Evolutionary conservation across 2,329 filamentous ascomycete species (phyloP), one percentile per base, ranked within the genome.

Genomic region (Tolypocladium capitatum): DNA sequence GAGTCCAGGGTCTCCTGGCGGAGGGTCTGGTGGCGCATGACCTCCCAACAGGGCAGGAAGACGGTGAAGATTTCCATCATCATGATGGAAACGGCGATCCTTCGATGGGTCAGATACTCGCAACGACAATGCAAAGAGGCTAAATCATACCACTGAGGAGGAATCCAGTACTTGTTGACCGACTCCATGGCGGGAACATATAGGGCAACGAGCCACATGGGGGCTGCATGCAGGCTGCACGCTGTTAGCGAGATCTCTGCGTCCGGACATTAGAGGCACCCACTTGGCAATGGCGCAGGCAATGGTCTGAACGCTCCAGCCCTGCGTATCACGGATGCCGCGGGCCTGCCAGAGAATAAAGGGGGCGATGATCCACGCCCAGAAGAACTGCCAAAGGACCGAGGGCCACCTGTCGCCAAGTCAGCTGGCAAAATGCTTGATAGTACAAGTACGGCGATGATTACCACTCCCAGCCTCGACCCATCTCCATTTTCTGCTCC

Each of bases 281-380:
- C 50, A 71, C 68, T 63, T 66, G 32, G 69, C 64, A 47, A 72
- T 52, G 43, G 66, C 66, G 55, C 70, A 74, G 11, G 60, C 63
- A 35, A 78, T 74, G 13, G 79, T 84, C 58, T 83, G 80, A 2
- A 74, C 56, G 8, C 79, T 70, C 81, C 81, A 84, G 45, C 79
- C 75, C 52, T 81, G 75, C 2, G 78, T 79, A 54, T 84, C 81
- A 30, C 69, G 68, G 51, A 84, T 80, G n/a, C 70, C 64, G 30
- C 79, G 71, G 36, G 80, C 75, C 53, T 73, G 71, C 70, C 74
- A 83, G 2, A 84, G 66, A 45, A 81, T 65, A 51, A 72, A 66
- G 2, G 80, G 78, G 2, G 79, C 78, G 48, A 76, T 72, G 24
- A 78, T 56, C 71, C 75, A 81, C 5, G 76, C 69, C 78, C 77